Base-by-base conservation (phyloP, 352 stramenopile genomes). In the Globisporangium recalcitrans region DNA sequence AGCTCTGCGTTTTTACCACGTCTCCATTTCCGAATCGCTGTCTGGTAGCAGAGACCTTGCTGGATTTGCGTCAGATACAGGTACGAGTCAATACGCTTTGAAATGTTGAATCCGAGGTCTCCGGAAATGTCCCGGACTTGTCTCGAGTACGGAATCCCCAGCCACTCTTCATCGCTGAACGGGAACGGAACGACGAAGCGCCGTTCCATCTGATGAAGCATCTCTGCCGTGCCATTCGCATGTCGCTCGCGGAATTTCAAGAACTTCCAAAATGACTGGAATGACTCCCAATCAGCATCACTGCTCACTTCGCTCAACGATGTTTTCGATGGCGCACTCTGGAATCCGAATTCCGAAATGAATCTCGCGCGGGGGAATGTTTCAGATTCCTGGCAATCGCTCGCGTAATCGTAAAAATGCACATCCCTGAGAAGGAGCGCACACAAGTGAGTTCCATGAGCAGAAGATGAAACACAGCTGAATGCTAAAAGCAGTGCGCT, bases 271-370 rank as follows among this genome's bases (percentile, higher is more conserved):
- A 93, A 90, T 8, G 68, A 61, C 65, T 88, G 71, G 57, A 95
- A 91, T 9, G 83, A 91, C 1, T 48, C 46, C 78, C 81, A 86
- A 60, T 93, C 87, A 1, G 68, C 62, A 0, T 67, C 44, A 4
- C 67, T 66, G 38, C 72, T 87, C 2, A 93, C 79, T n/a, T 75
- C 60, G 1, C 63, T 47, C 13, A 93, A 56, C n/a, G 80, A 78
- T 11, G 64, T 29, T n/a, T 72, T 54, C 27, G 85, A 93, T 40
- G 87, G 80, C 26, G 80, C 73, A 55, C 82, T 91, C 63, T 96
- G 87, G 65, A 92, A 96, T 1, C 87, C 87, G 72, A 94, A 96
- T 60, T 96, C 87, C 4, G 87, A 96, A 53, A 93, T 77, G 63
- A 96, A 94, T 27, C 85, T 76, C 36, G 82, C 81, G 14, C 61